Evolutionary conservation across 768 basidiomycete species (phyloP).

Genomic region (Naganishia randhawae): DNA sequence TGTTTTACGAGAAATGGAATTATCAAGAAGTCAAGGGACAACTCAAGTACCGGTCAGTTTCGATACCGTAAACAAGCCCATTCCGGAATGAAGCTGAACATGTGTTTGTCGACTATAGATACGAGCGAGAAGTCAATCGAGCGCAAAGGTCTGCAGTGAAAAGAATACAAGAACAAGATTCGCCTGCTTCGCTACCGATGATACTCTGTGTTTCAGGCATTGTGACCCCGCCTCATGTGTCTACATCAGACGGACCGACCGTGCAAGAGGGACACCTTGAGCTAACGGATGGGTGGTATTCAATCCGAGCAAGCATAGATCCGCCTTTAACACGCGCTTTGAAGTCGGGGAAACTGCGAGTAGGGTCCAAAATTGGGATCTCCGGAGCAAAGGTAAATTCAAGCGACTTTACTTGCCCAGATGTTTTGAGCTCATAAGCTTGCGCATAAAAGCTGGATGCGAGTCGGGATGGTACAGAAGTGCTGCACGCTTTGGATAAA

Average conservation of each 20-base stretch:
- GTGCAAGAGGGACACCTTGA: constrained; percentile 60
- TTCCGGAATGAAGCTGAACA: not conserved
- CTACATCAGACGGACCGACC: constrained; percentile 18
- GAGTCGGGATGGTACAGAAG: constrained; percentile 72
- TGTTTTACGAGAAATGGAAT: constrained; percentile 65
- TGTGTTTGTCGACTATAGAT: constrained; percentile 55
- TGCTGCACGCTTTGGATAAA: constrained; percentile 72
- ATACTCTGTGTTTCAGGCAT: constrained; percentile 78
- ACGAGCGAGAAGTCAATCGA: constrained; percentile 76
- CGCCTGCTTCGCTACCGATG: constrained; percentile 72
- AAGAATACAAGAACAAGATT: constrained; percentile 76
- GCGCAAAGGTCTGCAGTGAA: constrained; percentile 78
- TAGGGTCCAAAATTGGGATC: constrained; percentile 79
- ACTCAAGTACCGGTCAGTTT: constrained; percentile 71
- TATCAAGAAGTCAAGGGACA: constrained; percentile 78
- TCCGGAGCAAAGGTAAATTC: constrained; percentile 70
- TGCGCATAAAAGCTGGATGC: constrained; percentile 59
- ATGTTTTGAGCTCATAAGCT: constrained; percentile 6
- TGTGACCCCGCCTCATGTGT: constrained; percentile 21
- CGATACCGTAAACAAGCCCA: not conserved
- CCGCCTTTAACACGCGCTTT: constrained; percentile 67
- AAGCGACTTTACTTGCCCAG: not conserved
- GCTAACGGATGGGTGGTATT: constrained; percentile 97
- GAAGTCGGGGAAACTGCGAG: constrained; percentile 61
- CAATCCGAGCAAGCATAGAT: constrained; percentile 73